Base-by-base conservation (phyloP, 1,139 yeast species). In the Debaryomyces fabryi region DNA sequence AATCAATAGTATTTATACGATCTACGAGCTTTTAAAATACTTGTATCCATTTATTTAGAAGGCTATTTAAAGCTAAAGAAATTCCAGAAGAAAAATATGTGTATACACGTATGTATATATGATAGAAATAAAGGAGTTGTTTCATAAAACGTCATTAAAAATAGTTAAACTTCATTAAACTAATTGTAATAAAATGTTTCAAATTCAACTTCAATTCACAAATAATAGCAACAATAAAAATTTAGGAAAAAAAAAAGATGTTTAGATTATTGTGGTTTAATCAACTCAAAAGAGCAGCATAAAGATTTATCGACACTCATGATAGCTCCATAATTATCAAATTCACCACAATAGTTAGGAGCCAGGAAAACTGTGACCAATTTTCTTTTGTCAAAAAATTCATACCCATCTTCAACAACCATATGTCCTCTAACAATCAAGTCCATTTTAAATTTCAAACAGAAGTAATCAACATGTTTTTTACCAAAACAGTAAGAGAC, bases 321-420 rank as follows among this genome's bases (percentile, higher is more conserved):
- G 27, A 89, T 89, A 0, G 96, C 96, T 35, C 96, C 96, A 85
- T 89, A 88, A 64, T 89, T 89, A 59, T 88, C 86, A 62, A 89
- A 89, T 64, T 89, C 96, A 10, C 96, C 96, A 71, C 96, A 89
- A 63, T 89, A 89, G 63, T 89, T 89, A 4, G 96, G 96, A 2
- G 96, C 96, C 56, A 88, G 82, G 59, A 89, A 89, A 1, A 89
- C 83, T 0, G 96, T 89, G 2, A 89, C 96, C 54, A 89, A 75
- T 61, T 83, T 85, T 56, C 91, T 77, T 60, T 81, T 83, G 51
- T 86, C 85, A 67, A 88, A 89, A 62, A 89, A 89, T 64, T 89
- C 96, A 63, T 89, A 89, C 3, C 96, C 96, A 64, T 89, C 96
- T 67, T 89, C 96, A 40, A 89, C 96, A 43, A 89, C 96, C 96